Conservation (phyloP, 192 early-diverging fungal species). For the Oehlia diaphana region DNA sequence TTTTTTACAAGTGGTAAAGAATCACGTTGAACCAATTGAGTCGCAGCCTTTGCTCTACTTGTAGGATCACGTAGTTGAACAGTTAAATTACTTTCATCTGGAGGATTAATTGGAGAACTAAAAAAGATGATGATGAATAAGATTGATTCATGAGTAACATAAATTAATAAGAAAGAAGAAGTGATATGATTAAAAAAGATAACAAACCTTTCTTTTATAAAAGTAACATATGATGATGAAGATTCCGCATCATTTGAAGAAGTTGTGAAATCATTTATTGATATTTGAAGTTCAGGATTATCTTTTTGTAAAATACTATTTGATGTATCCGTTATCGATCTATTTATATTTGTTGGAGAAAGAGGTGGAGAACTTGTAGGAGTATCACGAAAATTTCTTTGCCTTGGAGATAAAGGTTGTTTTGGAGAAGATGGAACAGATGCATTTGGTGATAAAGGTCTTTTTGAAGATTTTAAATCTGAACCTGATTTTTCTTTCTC, state of each 20-base stretch:
- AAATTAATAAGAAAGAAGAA: neutral
- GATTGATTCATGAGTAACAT: neutral
- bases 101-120: neutral
- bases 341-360: neutral
- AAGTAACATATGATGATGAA: neutral
- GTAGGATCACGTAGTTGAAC: neutral
- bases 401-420: neutral
- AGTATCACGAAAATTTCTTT: neutral
- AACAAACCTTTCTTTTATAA: neutral
- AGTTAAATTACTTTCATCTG: neutral
- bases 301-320: neutral
- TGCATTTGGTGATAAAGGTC: constrained; percentile 9
- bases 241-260: neutral
- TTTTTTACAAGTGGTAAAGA: neutral
- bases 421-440: constrained; percentile 1
- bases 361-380: neutral
- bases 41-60: neutral
- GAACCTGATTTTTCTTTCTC: neutral
- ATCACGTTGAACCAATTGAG: neutral
- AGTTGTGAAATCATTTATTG: neutral
- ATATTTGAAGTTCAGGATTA: neutral
- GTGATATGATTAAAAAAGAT: neutral
- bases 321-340: neutral
- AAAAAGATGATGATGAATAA: neutral
- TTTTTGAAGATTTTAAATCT: neutral